Conservation (phyloP, 2,329 filamentous ascomycete species). For the Drechslerella stenobrocha region DNA sequence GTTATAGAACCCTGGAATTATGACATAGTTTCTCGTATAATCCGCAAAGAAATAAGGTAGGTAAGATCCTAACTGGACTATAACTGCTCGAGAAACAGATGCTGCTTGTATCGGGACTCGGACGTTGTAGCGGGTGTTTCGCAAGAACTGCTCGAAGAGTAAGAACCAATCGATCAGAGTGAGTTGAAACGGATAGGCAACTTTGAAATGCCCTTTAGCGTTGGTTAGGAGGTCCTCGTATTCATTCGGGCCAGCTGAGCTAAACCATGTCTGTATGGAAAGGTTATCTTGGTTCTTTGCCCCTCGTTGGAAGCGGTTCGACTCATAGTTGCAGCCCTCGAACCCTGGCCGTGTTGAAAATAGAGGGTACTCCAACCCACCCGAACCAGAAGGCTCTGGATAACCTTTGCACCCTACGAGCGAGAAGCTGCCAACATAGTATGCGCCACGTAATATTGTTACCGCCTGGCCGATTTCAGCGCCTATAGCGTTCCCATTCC, state of each 20-base stretch:
- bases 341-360: constrained; percentile 2
- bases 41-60: constrained; percentile 8
- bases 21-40: background rate
- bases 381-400: background rate
- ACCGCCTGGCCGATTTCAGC: background rate
- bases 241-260: background rate
- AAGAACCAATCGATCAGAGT: background rate
- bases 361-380: too few species aligned
- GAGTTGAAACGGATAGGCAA: constrained; percentile 4
- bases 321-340: background rate
- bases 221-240: background rate
- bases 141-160: background rate
- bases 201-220: background rate
- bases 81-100: background rate
- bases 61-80: constrained; percentile 1
- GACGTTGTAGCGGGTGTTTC: background rate
- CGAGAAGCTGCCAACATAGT: constrained; percentile 2
- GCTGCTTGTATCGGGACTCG: background rate
- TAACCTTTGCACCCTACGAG: constrained; percentile 13
- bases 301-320: background rate
- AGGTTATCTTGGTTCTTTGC: background rate
- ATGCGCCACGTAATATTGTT: background rate
- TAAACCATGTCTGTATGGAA: background rate
- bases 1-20: constrained; percentile 7
- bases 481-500: background rate